Evolutionary conservation across 768 basidiomycete genomes (phyloP), one percentile per base, ranked within the genome.

Genomic region (Leccinum longicurvipes): DNA sequence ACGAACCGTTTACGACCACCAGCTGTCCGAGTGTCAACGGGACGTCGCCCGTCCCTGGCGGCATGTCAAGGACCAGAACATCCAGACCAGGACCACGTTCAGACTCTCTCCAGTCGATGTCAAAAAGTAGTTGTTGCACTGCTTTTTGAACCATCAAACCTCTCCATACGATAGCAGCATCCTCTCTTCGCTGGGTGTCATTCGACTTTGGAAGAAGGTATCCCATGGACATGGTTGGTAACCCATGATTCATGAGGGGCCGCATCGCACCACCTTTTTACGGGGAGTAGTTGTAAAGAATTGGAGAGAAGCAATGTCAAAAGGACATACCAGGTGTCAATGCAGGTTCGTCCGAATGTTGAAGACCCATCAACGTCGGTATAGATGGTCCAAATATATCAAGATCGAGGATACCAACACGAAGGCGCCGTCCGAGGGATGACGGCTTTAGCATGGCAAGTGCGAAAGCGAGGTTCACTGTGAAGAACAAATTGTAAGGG

Each of bases 61-160:
- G 96, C 87, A 97, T 93, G 68, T 99, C 96, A 24, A 98, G 76
- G 7, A 98, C 89, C 15, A 99, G 78, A 0, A 93, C 77, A 63
- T 99, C 96, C 28, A 98, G 73, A 3, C 82, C 82, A 0, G 70
- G 74, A 15, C 74, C 67, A 44, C 56, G 34, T 45, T 48, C 64
- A 6, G 57, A 61, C 21, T 69, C 70, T 32, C 80, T 69, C 95
- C 96, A 98, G 69, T 98, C 95, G 6, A 97, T 93, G 61, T 98
- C 93, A 64, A 99, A 98, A 1, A 98, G 79, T 0, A 98, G 78
- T 67, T 98, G 95, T 68, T 98, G 95, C 0, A 95, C 93, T 24
- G 95, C 94, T 67, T 98, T 98, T 74, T 96, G 94, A 1, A 98
- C 96, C 96, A 98, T 98, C 21, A 97, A 80, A 3, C 96, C 96